These are phyloP conservation scores for Penicillium sp. DNA, from an alignment of 2,329 filamentous ascomycete species.

Conservation along the genomic window DNA sequence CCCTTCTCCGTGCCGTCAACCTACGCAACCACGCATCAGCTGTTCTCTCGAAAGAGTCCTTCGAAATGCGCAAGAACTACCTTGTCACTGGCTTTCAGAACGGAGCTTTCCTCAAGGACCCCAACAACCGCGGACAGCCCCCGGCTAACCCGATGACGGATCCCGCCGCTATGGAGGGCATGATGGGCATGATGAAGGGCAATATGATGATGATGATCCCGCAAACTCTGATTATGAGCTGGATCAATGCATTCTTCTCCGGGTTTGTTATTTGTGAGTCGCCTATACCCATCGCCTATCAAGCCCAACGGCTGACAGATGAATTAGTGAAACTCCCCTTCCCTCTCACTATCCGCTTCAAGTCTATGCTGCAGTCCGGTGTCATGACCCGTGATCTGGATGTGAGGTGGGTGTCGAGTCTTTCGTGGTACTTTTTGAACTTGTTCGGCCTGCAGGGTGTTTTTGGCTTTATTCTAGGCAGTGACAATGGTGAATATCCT, in stretches of 20 bases:
- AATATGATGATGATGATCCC: conserved; percentile 99
- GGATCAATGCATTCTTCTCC: conserved; percentile 99
- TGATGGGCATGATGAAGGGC: conserved; percentile 99
- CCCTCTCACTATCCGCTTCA: conserved; percentile 97
- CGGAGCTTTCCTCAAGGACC: conserved; percentile 87
- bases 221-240: conserved; percentile 98
- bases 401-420: conserved; percentile 96
- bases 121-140: conserved; percentile 81
- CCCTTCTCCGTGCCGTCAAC: conserved; percentile 80
- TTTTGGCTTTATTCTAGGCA: conserved; percentile 95
- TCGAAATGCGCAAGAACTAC: conserved; percentile 78
- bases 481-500: conserved; percentile 79
- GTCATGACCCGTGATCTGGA: conserved; percentile 96
- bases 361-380: conserved; percentile 97
- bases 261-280: conserved; percentile 92
- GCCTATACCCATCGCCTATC: background rate
- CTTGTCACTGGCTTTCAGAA: conserved; percentile 81
- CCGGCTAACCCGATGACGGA: conserved; percentile 94
- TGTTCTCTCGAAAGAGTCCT: conserved; percentile 77
- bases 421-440: conserved; percentile 98
- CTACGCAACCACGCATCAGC: conserved; percentile 83
- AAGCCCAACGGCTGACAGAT: conserved; percentile 16
- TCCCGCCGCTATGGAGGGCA: conserved; percentile 96
- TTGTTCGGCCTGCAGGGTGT: conserved; percentile 96
- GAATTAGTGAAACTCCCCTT: conserved; percentile 88